phyloP scores from a whole-genome alignment of 495 filamentous ascomycete genomes.

The Aspergillus asperescens region DNA sequence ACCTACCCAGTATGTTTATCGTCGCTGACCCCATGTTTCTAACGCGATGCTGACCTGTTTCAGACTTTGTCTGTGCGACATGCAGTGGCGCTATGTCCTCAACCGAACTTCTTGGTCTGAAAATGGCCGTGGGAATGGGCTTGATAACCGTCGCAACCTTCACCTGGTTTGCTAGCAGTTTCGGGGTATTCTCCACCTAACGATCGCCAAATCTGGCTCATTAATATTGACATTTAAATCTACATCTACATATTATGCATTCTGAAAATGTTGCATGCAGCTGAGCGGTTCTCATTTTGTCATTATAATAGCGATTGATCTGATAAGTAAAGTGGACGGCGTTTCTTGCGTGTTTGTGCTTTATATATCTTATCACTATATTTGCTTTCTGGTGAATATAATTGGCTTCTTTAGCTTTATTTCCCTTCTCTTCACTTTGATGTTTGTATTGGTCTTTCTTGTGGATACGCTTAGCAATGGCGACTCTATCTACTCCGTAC shows the following conservation, averaged over 20 bases:
- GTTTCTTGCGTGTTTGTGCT: constrained; percentile 1
- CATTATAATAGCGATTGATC: constrained; percentile 16
- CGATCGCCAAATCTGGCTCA: neutral
- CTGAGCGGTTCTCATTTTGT: constrained; percentile 18
- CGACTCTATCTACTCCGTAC: too few species aligned
- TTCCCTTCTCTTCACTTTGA: neutral
- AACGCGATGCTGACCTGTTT: constrained; percentile 11
- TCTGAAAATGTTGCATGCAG: constrained; percentile 19
- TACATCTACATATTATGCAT: constrained; percentile 13
- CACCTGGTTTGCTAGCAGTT: constrained; percentile 77
- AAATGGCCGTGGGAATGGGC: constrained; percentile 70
- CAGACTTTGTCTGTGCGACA: constrained; percentile 58
- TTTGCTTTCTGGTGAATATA: constrained; percentile 1
- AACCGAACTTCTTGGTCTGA: constrained; percentile 60
- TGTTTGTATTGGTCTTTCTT: too few species aligned
- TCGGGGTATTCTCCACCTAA: constrained; percentile 50
- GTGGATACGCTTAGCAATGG: neutral
- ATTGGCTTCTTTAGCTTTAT: neutral
- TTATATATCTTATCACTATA: constrained; percentile 1
- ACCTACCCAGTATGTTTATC: constrained; percentile 51
- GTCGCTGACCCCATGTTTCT: neutral
- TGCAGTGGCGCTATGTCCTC: constrained; percentile 66
- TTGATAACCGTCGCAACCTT: constrained; percentile 74
- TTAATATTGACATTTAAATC: constrained; percentile 5
- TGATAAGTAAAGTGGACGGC: constrained; percentile 9